phyloP scores from a whole-genome alignment of 2,329 filamentous ascomycete species.

The Hypoxylon sp. region DNA sequence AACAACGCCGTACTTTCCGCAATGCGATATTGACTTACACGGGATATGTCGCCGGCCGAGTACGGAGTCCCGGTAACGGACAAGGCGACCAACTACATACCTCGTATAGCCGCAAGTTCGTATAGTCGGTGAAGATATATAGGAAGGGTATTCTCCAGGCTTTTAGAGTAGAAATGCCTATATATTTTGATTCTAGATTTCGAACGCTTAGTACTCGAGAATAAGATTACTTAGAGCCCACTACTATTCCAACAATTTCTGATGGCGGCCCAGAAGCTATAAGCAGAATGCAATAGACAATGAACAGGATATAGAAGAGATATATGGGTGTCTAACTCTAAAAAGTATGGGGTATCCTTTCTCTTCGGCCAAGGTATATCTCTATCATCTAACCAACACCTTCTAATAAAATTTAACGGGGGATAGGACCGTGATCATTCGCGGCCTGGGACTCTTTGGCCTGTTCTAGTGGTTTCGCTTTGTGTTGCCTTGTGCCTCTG shows the following conservation, averaged over 20 bases:
- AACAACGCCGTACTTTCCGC: background rate
- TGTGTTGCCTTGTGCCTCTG: slow-evolving; percentile 44
- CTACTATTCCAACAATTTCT: too few relatives aligned
- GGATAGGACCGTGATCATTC: slow-evolving; percentile 9
- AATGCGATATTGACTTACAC: background rate
- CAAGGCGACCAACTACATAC: too few relatives aligned
- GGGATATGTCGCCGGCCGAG: background rate
- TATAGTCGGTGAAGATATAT: too few relatives aligned
- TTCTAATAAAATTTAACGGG: background rate
- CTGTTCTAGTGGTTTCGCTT: background rate
- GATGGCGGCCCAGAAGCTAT: background rate
- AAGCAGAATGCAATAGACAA: background rate
- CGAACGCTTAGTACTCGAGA: too few relatives aligned
- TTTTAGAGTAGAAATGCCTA: too few relatives aligned
- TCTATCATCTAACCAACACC: background rate
- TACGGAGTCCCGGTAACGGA: too few relatives aligned
- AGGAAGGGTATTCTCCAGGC: too few relatives aligned
- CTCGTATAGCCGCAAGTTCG: too few relatives aligned
- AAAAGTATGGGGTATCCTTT: background rate
- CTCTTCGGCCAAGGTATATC: background rate
- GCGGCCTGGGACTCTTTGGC: background rate
- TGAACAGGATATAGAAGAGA: background rate
- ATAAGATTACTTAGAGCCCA: too few relatives aligned
- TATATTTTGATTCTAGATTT: too few relatives aligned
- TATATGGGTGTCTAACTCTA: background rate